Base-by-base conservation (phyloP, 139 green algal species). In the Astrephomene gubernaculifera region DNA sequence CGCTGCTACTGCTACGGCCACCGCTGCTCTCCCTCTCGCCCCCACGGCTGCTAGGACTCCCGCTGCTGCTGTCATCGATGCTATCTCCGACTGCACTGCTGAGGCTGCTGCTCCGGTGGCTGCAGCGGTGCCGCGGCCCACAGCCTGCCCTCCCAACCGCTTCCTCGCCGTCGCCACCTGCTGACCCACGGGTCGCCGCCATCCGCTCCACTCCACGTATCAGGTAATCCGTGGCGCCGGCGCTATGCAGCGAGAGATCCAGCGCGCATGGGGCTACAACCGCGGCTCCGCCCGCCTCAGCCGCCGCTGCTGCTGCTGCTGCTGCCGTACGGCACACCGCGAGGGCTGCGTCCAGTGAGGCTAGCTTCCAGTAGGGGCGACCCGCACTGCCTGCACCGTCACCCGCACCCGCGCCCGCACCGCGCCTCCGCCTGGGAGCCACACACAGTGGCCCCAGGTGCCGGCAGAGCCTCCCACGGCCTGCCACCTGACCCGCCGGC, bases 351-450 rank as follows among this genome's bases (percentile, higher is more conserved):
- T 90, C 86, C 53, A 90, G 31, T 5, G 74, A 68, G 4, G 89
- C 89, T 43, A 92, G 73, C 71, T 92, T 87, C 86, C 86, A 92
- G 35, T 81, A 92, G 31, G 54, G 39, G n/a, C 35, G 63, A 38
- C 10, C 78, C 31, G 45, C 45, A 21, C 5, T 0, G 31, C 52
- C 76, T 52, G 41, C 19, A 24, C 67, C 38, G 49, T 17, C 49
- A 57, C 49, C n/a, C n/a, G n/a, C n/a, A n/a, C n/a, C n/a, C n/a
- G n/a, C n/a, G n/a, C n/a, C n/a, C n/a, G 38, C 68, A 39, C 33
- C 29, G 68, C 38, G 24, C 38, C 19, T 24, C 60, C 60, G 63
- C 43, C 78, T 31, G 19, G 78, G 78, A 43, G 78, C 78, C 43
- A 74, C n/a, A 41, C 78, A 84, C 29, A 12, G 4, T 0, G 71